Base-by-base conservation (phyloP, 768 basidiomycete species). In the Agaricus blazei region DNA sequence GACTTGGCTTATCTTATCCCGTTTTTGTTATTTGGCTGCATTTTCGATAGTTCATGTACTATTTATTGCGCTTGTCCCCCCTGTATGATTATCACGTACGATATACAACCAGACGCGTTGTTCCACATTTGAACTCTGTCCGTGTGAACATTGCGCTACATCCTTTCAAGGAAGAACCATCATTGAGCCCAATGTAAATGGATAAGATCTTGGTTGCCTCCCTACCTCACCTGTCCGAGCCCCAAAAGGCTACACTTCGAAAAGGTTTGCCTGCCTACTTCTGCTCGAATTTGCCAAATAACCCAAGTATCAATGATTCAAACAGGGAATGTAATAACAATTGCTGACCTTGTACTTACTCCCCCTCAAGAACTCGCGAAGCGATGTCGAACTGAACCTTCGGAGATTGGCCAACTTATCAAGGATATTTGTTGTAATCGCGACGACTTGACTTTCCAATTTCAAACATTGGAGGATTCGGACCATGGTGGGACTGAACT, bases 361-460 rank as follows among this genome's bases (percentile, higher is more conserved):
- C 64, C 77, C 0, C 67, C 75, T 4, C 71, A 73, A 59, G 84
- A 85, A 38, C 65, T 87, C 40, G 78, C 83, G 1, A 78, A 76
- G 49, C 76, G 74, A 62, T 84, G 87, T 64, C 79, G 67, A 62
- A 71, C 82, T 14, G 68, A 81, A 9, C 73, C 72, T 4, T 61
- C 71, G 23, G 81, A 85, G 38, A 77, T 79, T 14, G 73, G 76
- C 58, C 64, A 63, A 41, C 75, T 88, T 51, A 63, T 90, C 37
- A 70, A 80, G 41, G 62, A 66, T 41, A 71, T 87, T 19, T 82
- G 80, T 58, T 67, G 65, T 15, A 74, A 72, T 24, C 60, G 60
- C 43, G 42, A 24, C 14, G 4, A 11, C 69, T 76, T 27, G 65
- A 69, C 4, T 73, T 72, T 23, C 65, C 65, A 27, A 67, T 80